These are phyloP conservation scores for Dryadomyces quercus-mongolicae DNA, from an alignment of 2,329 filamentous ascomycete species.

Conservation along the genomic window DNA sequence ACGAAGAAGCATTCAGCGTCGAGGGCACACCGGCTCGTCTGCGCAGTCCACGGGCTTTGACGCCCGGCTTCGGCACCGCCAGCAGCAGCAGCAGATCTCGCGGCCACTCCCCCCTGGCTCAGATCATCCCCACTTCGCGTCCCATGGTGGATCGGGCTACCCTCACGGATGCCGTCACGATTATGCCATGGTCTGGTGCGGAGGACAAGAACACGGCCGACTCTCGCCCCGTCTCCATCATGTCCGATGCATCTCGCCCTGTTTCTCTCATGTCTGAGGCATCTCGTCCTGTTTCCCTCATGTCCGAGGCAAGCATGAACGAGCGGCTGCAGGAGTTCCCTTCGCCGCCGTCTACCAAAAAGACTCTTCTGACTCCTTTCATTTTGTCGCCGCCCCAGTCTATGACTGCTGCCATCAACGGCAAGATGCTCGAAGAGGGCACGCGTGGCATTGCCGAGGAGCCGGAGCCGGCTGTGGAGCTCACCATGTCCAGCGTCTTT, in stretches of 20 bases:
- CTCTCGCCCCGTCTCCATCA: constrained; percentile 8
- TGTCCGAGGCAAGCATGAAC: constrained; percentile 31
- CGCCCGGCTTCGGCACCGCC: constrained; percentile 20
- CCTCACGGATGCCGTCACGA: constrained; percentile 47
- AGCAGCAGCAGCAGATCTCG: constrained; percentile 10
- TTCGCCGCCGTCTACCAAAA: constrained; percentile 32
- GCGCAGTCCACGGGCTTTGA: constrained; percentile 31
- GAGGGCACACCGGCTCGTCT: constrained; percentile 43
- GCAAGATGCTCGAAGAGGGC: neutral
- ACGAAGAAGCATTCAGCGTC: constrained; percentile 53
- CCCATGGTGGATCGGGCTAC: constrained; percentile 46
- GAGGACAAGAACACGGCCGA: neutral
- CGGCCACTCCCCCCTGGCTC: constrained; percentile 30
- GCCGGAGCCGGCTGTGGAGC: neutral
- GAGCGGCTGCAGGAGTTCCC: constrained; percentile 43
- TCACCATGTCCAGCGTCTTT: constrained; percentile 6
- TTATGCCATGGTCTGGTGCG: constrained; percentile 14
- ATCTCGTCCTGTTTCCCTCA: constrained; percentile 8
- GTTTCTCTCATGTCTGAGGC: constrained; percentile 18
- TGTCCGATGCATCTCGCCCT: constrained; percentile 19
- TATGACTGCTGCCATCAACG: constrained; percentile 1
- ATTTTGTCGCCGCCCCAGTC: constrained; percentile 19
- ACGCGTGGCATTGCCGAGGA: constrained; percentile 2
- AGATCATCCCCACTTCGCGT: constrained; percentile 30
- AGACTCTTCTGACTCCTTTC: constrained; percentile 14